Conservation (phyloP, 352 stramenopile species). For the Phytophthora rubi region DNA sequence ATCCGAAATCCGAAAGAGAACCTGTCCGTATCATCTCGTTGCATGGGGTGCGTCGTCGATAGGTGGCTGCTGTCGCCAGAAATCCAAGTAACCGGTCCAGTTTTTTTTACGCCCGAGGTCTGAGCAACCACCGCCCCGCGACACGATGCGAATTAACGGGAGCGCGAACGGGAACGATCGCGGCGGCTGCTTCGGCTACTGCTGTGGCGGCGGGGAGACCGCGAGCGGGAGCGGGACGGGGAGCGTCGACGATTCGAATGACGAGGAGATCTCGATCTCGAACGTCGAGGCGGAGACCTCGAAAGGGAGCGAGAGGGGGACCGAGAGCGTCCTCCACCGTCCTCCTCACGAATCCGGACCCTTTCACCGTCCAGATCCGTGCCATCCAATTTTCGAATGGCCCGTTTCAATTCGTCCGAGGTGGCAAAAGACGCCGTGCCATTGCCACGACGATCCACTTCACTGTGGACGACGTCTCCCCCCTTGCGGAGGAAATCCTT, state of each 20-base stretch:
- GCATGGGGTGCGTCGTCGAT: background rate
- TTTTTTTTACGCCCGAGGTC: conserved; percentile 4
- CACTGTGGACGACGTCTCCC: conserved; percentile 66
- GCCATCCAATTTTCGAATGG: conserved; percentile 60
- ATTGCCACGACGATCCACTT: conserved; percentile 72
- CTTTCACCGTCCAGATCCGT: conserved; percentile 53
- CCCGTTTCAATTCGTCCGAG: conserved; percentile 58
- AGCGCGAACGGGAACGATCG: conserved; percentile 30
- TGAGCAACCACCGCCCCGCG: conserved; percentile 8
- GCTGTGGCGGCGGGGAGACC: conserved; percentile 33
- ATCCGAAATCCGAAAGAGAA: background rate
- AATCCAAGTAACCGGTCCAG: conserved; percentile 16
- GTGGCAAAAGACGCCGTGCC: conserved; percentile 74
- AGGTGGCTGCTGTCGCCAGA: conserved; percentile 11
- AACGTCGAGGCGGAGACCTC: conserved; percentile 27
- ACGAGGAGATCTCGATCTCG: too few species aligned
- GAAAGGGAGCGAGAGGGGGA: conserved; percentile 34
- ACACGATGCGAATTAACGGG: conserved; percentile 29
- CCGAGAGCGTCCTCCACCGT: conserved; percentile 6
- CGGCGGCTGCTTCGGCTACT: conserved; percentile 36
- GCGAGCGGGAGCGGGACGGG: conserved; percentile 45
- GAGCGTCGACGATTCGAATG: conserved; percentile 35
- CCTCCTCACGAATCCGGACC: conserved; percentile 51
- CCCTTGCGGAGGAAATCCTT: conserved; percentile 69
- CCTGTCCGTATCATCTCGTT: conserved; percentile 1